phyloP scores from a whole-genome alignment of 2,329 filamentous ascomycete genomes.

The Diaporthe capsici region DNA sequence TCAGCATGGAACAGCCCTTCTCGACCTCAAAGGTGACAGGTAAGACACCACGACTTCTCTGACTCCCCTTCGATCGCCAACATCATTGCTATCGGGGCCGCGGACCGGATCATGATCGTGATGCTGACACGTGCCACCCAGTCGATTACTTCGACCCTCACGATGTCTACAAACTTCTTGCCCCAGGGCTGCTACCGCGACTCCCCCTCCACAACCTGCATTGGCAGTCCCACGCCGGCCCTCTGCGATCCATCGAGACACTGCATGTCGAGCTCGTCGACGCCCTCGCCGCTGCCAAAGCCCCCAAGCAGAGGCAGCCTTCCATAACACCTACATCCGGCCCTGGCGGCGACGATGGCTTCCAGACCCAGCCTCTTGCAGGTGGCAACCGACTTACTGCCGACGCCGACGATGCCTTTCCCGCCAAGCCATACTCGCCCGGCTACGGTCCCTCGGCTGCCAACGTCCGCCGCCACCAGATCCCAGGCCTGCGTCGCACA shows the following conservation, averaged over 20 bases:
- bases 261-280: constrained; percentile 91
- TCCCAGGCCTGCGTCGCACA: constrained; percentile 91
- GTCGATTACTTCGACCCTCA: constrained; percentile 98
- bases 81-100: background rate
- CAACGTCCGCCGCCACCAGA: constrained; percentile 83
- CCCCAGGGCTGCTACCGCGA: constrained; percentile 81
- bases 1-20: constrained; percentile 75
- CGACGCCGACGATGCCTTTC: constrained; percentile 36
- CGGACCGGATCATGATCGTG: background rate
- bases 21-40: constrained; percentile 85
- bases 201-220: constrained; percentile 92
- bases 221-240: constrained; percentile 95
- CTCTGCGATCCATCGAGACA: constrained; percentile 92
- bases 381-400: constrained; percentile 48
- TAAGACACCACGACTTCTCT: constrained; percentile 52
- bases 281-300: constrained; percentile 55
- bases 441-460: constrained; percentile 41
- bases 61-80: constrained; percentile 24
- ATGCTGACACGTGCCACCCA: constrained; percentile 53
- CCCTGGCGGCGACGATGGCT: constrained; percentile 67
- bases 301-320: constrained; percentile 42
- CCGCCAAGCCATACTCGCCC: constrained; percentile 37
- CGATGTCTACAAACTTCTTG: constrained; percentile 86
- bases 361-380: constrained; percentile 69
- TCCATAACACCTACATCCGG: constrained; percentile 27